Evolutionary conservation across 495 filamentous ascomycete species (phyloP), one percentile per base, ranked within the genome.

Genomic region (Lophium mytilinum): DNA sequence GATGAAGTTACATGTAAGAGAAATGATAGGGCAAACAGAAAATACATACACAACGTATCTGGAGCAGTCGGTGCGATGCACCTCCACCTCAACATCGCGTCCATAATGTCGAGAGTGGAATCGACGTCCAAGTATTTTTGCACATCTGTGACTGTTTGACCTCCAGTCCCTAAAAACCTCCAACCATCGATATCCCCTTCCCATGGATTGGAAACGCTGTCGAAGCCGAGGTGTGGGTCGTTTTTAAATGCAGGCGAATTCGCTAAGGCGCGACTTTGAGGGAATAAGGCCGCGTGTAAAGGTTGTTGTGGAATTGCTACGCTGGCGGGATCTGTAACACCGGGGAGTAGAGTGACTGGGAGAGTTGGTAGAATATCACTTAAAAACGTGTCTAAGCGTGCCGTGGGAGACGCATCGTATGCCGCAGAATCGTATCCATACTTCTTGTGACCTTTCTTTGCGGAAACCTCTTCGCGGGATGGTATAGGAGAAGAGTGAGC

Each of bases 31-130:
- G 43, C 8, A 37, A 56, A 57, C 17, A 14, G 18, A 53, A 24
- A 4, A 33, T 33, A 76, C 88, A 75, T 78, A 95, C 92, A 96
- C 53, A 98, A 69, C 3, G 93, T 99, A 72, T 99, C 93, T 1
- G 93, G 93, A 4, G 94, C 94, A 1, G 93, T 98, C 12, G 93
- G 93, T n/a, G 92, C 92, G 52, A 80, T 81, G 69, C 87, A 86
- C 53, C 92, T 78, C 94, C 94, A 98, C 58, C 89, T 80, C 58
- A 95, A 79, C 79, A 93, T 87, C 40, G 83, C 81, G 72, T 97
- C 93, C 84, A 96, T 90, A 77, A 96, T 85, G 34, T 83, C 84
- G 37, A 97, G 58, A 39, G 89, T 69, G 56, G 88, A 83, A 14
- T 89, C 82, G 19, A 81, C 80, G 37, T 83, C 80, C 17, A 97